Percentiles rank a stretch among this genome's conserved stretches.
Evolutionary conservation across 2,329 filamentous ascomycete genomes (phyloP).

Genomic region (Verticillium dahliae): DNA sequence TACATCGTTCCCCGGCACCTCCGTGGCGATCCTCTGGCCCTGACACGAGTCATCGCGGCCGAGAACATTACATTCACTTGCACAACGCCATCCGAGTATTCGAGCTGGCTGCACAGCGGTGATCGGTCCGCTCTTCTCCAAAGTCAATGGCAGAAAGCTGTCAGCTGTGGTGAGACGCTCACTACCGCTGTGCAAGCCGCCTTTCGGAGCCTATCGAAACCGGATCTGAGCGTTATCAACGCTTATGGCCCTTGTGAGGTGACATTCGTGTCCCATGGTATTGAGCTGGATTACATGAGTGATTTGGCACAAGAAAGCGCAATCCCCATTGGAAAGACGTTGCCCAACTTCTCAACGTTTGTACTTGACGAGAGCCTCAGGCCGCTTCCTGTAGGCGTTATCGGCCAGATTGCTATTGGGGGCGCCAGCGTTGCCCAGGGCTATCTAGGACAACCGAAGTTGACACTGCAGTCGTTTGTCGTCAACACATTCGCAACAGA

Average conservation of each 20-base stretch:
- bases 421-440: slow-evolving; percentile 22
- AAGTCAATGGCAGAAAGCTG: slow-evolving; percentile 11
- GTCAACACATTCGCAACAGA: background rate
- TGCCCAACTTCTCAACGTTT: slow-evolving; percentile 29
- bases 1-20: slow-evolving; percentile 21
- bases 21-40: slow-evolving; percentile 24
- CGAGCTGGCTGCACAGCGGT: slow-evolving; percentile 19
- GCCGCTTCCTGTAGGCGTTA: slow-evolving; percentile 28
- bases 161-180: background rate
- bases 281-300: slow-evolving; percentile 10
- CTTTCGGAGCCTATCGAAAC: slow-evolving; percentile 3
- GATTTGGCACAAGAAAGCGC: slow-evolving; percentile 7
- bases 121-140: slow-evolving; percentile 1
- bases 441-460: slow-evolving; percentile 20
- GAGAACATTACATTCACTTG: slow-evolving; percentile 28
- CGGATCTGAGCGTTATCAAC: slow-evolving; percentile 13
- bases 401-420: slow-evolving; percentile 24
- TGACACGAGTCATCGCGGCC: slow-evolving; percentile 26
- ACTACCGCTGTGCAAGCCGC: background rate
- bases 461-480: background rate
- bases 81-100: slow-evolving; percentile 34
- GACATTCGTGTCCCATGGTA: slow-evolving; percentile 3
- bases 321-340: slow-evolving; percentile 12
- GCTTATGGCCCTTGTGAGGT: slow-evolving; percentile 25
- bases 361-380: slow-evolving; percentile 28